Percentiles rank a stretch among this genome's conserved stretches.
These are phyloP conservation scores for Ceratobasidium sp. DNA, from an alignment of 1,284 basidiomycete genomes.

Conservation along the genomic window DNA sequence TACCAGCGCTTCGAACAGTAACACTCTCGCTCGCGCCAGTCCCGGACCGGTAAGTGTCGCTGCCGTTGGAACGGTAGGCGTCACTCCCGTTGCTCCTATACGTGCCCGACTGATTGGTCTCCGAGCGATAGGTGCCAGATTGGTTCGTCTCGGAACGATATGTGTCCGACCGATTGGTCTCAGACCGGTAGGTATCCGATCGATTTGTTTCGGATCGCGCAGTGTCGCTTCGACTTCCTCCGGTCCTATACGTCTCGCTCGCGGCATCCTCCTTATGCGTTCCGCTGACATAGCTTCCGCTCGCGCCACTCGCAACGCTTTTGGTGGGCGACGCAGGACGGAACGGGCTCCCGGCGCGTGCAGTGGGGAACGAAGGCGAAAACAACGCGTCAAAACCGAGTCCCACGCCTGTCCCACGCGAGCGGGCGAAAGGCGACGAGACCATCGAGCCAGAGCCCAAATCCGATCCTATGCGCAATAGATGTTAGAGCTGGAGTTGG, in stretches of 20 bases:
- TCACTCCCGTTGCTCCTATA: slow-evolving; percentile 32
- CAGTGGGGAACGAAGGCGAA: slow-evolving; percentile 38
- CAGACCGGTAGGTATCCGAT: slow-evolving; percentile 19
- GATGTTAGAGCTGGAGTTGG: not conserved
- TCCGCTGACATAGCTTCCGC: slow-evolving; percentile 35
- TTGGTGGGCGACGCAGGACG: slow-evolving; percentile 26
- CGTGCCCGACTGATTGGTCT: not conserved
- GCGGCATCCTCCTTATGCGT: not conserved
- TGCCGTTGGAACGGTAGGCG: slow-evolving; percentile 4
- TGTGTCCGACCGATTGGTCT: slow-evolving; percentile 12
- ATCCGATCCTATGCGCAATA: slow-evolving; percentile 7
- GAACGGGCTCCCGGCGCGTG: slow-evolving; percentile 33
- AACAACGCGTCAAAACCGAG: slow-evolving; percentile 38
- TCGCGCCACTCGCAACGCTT: slow-evolving; percentile 16
- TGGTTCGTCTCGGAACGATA: slow-evolving; percentile 11
- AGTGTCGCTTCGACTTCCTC: slow-evolving; percentile 5
- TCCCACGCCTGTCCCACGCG: slow-evolving; percentile 33
- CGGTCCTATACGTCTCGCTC: slow-evolving; percentile 31
- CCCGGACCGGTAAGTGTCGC: slow-evolving; percentile 26
- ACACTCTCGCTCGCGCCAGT: slow-evolving; percentile 30
- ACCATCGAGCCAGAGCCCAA: slow-evolving; percentile 15
- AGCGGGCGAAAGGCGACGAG: slow-evolving; percentile 33
- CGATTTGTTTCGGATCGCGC: not conserved
- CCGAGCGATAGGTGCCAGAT: slow-evolving; percentile 22
- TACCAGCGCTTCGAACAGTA: slow-evolving; percentile 25